Evolutionary conservation across 2,329 filamentous ascomycete species (phyloP).

Genomic region (Waltergamsia citrina): DNA sequence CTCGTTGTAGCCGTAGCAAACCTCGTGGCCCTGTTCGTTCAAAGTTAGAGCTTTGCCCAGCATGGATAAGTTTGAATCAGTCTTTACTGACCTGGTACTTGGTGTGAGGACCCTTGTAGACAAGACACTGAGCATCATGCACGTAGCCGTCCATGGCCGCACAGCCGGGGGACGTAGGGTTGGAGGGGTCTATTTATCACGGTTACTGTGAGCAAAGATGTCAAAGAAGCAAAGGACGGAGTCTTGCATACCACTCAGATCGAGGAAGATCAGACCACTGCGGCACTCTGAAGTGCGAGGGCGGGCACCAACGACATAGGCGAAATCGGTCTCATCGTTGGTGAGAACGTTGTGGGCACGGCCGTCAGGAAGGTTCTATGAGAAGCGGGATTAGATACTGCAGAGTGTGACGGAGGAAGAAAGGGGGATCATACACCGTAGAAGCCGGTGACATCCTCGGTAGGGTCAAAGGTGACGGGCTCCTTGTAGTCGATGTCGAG

Average conservation of each 20-base stretch:
- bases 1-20: conserved; percentile 46
- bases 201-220: conserved; percentile 25
- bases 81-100: conserved; percentile 2
- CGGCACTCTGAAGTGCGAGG: conserved; percentile 24
- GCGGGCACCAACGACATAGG: conserved; percentile 31
- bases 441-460: conserved; percentile 20
- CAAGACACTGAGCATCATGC: conserved; percentile 51
- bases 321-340: conserved; percentile 33
- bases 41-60: no score
- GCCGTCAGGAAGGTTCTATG: conserved; percentile 10
- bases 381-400: not conserved
- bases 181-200: conserved; percentile 28
- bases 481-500: conserved; percentile 31
- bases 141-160: conserved; percentile 47
- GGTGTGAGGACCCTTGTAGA: conserved; percentile 34
- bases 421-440: conserved; percentile 14
- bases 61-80: not conserved
- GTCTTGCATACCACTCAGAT: conserved; percentile 27
- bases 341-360: conserved; percentile 9
- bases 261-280: conserved; percentile 49
- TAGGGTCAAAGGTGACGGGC: conserved; percentile 15
- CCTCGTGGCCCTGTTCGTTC: conserved; percentile 31
- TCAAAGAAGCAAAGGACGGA: conserved; percentile 29
- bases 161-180: conserved; percentile 43
- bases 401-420: no score